Conservation (phyloP, 805 yeast genomes). For the Cyberlindnera nakhonratchasimensis region DNA sequence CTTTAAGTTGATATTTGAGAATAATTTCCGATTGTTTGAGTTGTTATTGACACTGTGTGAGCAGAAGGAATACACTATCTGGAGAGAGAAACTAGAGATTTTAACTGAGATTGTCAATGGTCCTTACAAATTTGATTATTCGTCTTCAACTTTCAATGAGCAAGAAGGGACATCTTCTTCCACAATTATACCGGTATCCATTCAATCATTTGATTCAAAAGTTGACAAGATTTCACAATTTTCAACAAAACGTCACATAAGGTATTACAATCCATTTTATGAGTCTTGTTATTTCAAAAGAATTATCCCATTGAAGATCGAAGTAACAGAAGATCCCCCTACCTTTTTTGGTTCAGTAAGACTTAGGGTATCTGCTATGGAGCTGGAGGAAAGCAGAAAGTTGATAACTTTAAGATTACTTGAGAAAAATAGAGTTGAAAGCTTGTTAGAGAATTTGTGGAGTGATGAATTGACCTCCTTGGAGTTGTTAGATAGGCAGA, state of each 20-base stretch:
- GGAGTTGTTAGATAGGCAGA: not conserved
- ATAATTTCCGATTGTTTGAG: constrained; percentile 41
- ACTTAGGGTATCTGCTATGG: constrained; percentile 4
- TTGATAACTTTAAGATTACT: constrained; percentile 13
- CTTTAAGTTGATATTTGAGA: constrained; percentile 47
- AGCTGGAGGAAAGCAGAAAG: constrained; percentile 7
- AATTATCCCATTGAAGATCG: constrained; percentile 25
- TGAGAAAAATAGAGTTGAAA: constrained; percentile 29
- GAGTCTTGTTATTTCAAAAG: constrained; percentile 26
- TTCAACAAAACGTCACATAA: constrained; percentile 3
- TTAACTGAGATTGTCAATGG: constrained; percentile 32
- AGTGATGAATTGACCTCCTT: constrained; percentile 27
- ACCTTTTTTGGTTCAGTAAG: constrained; percentile 13
- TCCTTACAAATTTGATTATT: constrained; percentile 32
- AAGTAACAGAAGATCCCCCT: constrained; percentile 1
- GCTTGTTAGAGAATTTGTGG: constrained; percentile 32
- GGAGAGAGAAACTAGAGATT: constrained; percentile 38
- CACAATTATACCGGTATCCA: constrained; percentile 18
- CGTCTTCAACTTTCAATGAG: constrained; percentile 22
- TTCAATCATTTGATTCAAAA: constrained; percentile 23
- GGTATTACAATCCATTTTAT: constrained; percentile 10
- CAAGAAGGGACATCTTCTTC: constrained; percentile 25
- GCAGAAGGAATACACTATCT: constrained; percentile 35
- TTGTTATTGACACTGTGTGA: constrained; percentile 35
- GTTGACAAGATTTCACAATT: constrained; percentile 17